Base-by-base conservation (phyloP, 2,329 filamentous ascomycete genomes). In the Fusarium sp. region DNA sequence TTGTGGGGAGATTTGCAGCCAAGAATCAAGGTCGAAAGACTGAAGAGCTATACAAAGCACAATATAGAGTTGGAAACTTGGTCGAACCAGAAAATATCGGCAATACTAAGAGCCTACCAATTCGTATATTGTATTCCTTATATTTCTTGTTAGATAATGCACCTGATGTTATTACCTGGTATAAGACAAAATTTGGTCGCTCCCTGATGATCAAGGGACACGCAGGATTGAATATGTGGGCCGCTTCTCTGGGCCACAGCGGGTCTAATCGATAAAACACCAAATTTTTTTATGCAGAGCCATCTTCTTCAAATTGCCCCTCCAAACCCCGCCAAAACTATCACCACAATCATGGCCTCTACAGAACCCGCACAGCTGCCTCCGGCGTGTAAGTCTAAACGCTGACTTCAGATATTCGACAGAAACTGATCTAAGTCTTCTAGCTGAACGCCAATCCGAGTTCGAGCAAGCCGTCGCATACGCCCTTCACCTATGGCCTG, bases 391-490 rank as follows among this genome's bases (percentile, higher is more conserved):
- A 65, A 61, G 75, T 77, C 21, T 25, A 50, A 1, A 11, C 19
- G 7, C 9, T 35, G 15, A 30, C 35, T 18, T 28, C 21, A 4
- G 9, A 30, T 18, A 25, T 13, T 38, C n/a, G 4, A 40, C 15
- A 38, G 18, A 40, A 43, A 54, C 63, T 67, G 21, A 67, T 69
- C 4, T 28, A 42, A 33, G 74, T 50, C 61, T n/a, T 59, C 65
- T 77, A 89, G 88, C 87, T 78, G 84, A 84, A 77, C 87, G 88
- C 77, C 88, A 91, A 79, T 83, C 87, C 74, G 88, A 90, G 79
- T 94, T 98, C 85, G 96, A 98, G 81, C 92, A 96, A 79, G 93
- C 91, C 80, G 92, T 98, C 77, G 94, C 94, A 81, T 92, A 96
- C 81, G 86, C 92, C 47, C 90, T 99, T 74, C 91, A 95, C 85